Evolutionary conservation across 2,329 filamentous ascomycete species (phyloP).

Genomic region (Colletotrichum melonis): DNA sequence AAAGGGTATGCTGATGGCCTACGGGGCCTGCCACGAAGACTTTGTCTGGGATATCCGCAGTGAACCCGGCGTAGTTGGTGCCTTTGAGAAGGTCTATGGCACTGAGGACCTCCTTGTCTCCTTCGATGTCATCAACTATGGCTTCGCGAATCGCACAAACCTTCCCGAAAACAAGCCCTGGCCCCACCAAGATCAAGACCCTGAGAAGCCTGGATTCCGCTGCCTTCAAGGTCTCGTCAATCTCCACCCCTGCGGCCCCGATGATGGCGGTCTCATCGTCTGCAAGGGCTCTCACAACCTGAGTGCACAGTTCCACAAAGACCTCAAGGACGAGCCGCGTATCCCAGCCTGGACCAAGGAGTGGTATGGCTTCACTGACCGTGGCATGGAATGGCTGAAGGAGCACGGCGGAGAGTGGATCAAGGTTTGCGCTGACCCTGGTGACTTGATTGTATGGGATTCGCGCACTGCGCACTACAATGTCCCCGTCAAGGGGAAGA

Average conservation of each 20-base stretch:
- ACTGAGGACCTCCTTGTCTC: conserved; percentile 60
- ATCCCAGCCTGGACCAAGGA: conserved; percentile 49
- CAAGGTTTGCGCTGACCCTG: conserved; percentile 54
- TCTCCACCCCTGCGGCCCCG: conserved; percentile 46
- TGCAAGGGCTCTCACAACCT: conserved; percentile 43
- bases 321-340: conserved; percentile 46
- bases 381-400: conserved; percentile 50
- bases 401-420: conserved; percentile 45
- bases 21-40: conserved; percentile 59
- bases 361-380: conserved; percentile 49
- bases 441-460: conserved; percentile 57
- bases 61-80: conserved; percentile 57
- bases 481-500: conserved; percentile 44
- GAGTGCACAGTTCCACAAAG: conserved; percentile 49
- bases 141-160: conserved; percentile 53
- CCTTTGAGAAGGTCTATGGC: conserved; percentile 58
- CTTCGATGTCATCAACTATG: conserved; percentile 59
- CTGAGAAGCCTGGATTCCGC: conserved; percentile 56
- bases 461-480: conserved; percentile 60
- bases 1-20: conserved; percentile 60
- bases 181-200: conserved; percentile 57
- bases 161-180: conserved; percentile 52
- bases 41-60: conserved; percentile 61
- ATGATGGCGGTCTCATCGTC: conserved; percentile 49
- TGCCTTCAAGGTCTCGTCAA: conserved; percentile 65